Percentiles rank a stretch among this genome's conserved stretches.
Evolutionary conservation across 2,329 filamentous ascomycete species (phyloP).

Genomic region (Byssothecium circinans): DNA sequence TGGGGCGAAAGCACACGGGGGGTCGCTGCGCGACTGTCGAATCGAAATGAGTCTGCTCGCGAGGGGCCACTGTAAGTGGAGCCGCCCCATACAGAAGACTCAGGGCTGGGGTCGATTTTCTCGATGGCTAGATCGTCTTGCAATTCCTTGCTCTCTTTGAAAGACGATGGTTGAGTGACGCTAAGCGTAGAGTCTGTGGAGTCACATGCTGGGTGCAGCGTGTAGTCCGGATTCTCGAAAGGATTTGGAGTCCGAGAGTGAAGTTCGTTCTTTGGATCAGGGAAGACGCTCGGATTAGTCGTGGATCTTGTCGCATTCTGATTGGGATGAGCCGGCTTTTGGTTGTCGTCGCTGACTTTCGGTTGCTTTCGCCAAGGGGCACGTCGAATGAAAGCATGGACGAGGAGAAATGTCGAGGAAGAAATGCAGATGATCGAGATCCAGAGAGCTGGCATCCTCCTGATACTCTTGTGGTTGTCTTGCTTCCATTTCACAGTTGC

Average conservation of each 20-base stretch:
- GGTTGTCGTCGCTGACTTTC: slow-evolving; percentile 11
- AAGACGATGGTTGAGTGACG: not conserved
- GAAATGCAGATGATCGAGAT: slow-evolving; percentile 34
- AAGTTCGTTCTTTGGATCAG: slow-evolving; percentile 2
- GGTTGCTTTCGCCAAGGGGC: slow-evolving; percentile 19
- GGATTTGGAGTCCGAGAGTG: slow-evolving; percentile 3
- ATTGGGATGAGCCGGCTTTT: not conserved
- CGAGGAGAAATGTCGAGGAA: slow-evolving; percentile 30
- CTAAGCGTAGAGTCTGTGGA: not conserved
- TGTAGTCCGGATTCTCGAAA: slow-evolving; percentile 7
- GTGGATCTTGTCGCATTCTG: not conserved
- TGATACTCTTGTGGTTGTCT: slow-evolving; percentile 19
- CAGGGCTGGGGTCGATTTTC: slow-evolving; percentile 16
- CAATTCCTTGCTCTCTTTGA: slow-evolving; percentile 4
- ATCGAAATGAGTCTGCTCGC: slow-evolving; percentile 21
- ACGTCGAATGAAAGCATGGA: slow-evolving; percentile 35
- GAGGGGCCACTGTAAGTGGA: slow-evolving; percentile 22
- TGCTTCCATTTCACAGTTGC: slow-evolving; percentile 37
- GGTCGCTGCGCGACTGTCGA: slow-evolving; percentile 27
- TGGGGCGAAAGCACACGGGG: slow-evolving; percentile 21
- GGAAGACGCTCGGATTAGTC: not conserved
- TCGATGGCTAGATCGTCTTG: slow-evolving; percentile 30
- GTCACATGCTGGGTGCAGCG: not conserved
- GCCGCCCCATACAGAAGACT: slow-evolving; percentile 22
- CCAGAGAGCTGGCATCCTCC: slow-evolving; percentile 36